phyloP scores from a whole-genome alignment of 2,329 filamentous ascomycete species.

The Verticillium tricorpus region DNA sequence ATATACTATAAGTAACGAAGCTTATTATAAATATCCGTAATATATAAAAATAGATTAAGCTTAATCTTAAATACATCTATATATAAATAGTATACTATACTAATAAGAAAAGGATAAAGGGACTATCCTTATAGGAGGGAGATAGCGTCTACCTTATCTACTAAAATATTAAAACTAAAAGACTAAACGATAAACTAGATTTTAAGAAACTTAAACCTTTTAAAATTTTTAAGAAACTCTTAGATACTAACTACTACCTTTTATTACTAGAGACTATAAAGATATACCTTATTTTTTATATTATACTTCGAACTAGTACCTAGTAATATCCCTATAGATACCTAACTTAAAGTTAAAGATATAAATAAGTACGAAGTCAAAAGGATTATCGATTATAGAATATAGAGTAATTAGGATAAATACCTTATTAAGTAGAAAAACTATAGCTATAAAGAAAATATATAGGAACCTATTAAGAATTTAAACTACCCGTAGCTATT shows the following conservation, averaged over 20 bases:
- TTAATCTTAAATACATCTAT: too few relatives aligned
- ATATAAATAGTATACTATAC: too few relatives aligned
- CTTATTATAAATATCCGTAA: too few relatives aligned
- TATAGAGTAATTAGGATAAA: background rate
- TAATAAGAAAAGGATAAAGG: conserved; percentile 1
- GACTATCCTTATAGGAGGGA: conserved; percentile 5
- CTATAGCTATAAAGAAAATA: background rate
- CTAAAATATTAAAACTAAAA: conserved; percentile 4
- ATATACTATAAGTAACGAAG: background rate
- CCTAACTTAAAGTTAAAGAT: background rate
- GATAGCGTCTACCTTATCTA: conserved; percentile 2
- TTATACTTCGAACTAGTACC: background rate
- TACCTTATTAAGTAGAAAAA: background rate
- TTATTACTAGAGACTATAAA: too few relatives aligned
- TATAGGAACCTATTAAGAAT: too few relatives aligned
- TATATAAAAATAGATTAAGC: too few relatives aligned
- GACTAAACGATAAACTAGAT: conserved; percentile 3
- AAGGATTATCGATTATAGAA: background rate
- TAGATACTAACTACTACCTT: too few relatives aligned
- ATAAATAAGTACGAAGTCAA: background rate
- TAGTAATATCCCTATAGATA: background rate
- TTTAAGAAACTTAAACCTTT: too few relatives aligned
- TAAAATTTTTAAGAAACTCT: too few relatives aligned
- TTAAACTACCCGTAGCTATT: background rate
- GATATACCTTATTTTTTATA: too few relatives aligned